Evolutionary conservation across 805 yeast species (phyloP), one percentile per base, ranked within the genome.

Genomic region (Candida piceae): DNA sequence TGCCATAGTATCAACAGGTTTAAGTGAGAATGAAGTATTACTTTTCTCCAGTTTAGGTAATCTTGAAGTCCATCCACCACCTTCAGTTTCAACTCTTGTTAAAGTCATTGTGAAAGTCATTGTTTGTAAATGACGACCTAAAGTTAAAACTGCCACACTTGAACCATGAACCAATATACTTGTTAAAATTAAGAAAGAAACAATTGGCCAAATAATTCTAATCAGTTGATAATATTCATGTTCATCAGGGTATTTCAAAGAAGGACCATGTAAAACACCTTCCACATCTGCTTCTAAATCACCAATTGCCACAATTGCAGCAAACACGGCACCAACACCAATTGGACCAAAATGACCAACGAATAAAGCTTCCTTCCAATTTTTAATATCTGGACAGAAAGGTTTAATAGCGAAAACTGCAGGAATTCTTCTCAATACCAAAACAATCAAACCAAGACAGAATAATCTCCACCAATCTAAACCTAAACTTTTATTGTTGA

Each of bases 81-180:
- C 72, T 66, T 28, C 69, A 62, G 57, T 66, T 60, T 78, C 80
- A 17, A 75, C 77, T 19, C 77, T 75, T 16, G 96, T 87, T 56
- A 86, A 82, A 0, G 97, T 77, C 82, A 89, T 84, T 1, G 96
- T 84, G 50, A 90, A 76, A 2, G 96, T 86, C 80, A 93, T 84
- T 35, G 95, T 82, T 64, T 89, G 88, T 58, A 90, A 72, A 40
- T 90, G 83, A 53, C 80, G 84, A 33, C 98, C 97, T 16, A 82
- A 64, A 5, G 86, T 70, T 31, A 72, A 49, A 4, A 74, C 77
- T 1, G 78, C 76, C 11, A 73, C 78, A 0, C 80, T 73, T 0
- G 80, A 74, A 4, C 82, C 81, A 49, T 76, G 82, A 17, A 76
- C 75, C n/a, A 75, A 55, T 43, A 76, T 74, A 18, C 80, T 74